phyloP scores from a whole-genome alignment of 257 asterid genomes.

The Nicotiana paniculata region DNA sequence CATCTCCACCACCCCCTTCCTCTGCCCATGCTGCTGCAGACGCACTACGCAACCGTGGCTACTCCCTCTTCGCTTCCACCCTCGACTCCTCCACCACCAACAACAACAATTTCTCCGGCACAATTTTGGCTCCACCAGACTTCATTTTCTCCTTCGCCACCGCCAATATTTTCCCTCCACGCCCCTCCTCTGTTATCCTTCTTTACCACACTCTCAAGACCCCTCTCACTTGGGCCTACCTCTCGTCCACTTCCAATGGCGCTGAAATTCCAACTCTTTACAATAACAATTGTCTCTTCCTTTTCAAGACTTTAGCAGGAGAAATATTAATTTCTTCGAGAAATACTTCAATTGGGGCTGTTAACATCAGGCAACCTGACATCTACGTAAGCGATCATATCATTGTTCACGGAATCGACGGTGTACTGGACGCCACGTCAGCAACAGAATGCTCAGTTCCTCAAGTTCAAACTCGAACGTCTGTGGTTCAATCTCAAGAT shows the following conservation, averaged over 20 bases:
- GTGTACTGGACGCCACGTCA: constrained; percentile 44
- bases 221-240: constrained; percentile 44
- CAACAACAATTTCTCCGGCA: constrained; percentile 48
- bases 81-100: constrained; percentile 34
- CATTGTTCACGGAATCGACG: constrained; percentile 61
- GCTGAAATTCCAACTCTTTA: constrained; percentile 37
- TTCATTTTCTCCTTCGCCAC: constrained; percentile 53
- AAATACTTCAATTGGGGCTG: constrained; percentile 31
- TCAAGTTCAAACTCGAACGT: constrained; percentile 14
- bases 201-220: constrained; percentile 54
- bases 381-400: constrained; percentile 52
- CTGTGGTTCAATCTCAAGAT: constrained; percentile 11
- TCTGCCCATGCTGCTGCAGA: constrained; percentile 44
- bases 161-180: constrained; percentile 41
- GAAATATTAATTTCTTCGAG: constrained; percentile 38
- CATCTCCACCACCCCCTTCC: constrained; percentile 26
- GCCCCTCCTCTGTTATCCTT: constrained; percentile 51
- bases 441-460: constrained; percentile 36
- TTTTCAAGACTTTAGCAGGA: constrained; percentile 24
- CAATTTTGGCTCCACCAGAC: constrained; percentile 56
- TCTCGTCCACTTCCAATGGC: constrained; percentile 33
- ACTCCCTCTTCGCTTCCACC: constrained; percentile 49
- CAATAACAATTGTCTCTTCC: constrained; percentile 52
- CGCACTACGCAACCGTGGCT: constrained; percentile 54
- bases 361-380: constrained; percentile 59